Base-by-base conservation (phyloP, 2,329 filamentous ascomycete species). In the Fusarium ambrosium region DNA sequence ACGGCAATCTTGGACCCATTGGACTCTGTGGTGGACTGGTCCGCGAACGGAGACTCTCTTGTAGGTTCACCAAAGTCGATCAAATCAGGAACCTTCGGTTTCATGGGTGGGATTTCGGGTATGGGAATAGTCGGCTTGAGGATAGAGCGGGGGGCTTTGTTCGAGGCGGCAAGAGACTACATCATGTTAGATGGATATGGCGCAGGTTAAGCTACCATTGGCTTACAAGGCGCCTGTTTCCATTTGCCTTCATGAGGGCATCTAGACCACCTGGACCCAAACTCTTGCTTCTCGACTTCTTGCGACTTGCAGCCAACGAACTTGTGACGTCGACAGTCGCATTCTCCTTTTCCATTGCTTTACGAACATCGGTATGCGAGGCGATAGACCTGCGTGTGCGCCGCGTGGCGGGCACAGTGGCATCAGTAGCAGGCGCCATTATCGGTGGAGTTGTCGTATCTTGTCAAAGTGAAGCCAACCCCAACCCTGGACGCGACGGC, bases 261-360 rank as follows among this genome's bases (percentile, higher is more conserved):
- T 97, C 95, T 55, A 98, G 85, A 29, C 95, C 95, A 61, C 96
- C 97, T 18, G 97, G 96, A 3, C 97, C 97, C 77, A 99, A 92
- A 84, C 96, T 98, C 87, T 98, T 98, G 85, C 96, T 98, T 75
- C 97, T 92, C 68, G 93, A 94, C 85, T 95, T 96, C 85, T 89
- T 89, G 72, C 88, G 86, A 79, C 83, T 87, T 68, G 86, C 86
- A 34, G 86, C 87, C 75, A 87, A 80, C 67, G 86, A 84, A 74
- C 89, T 87, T 70, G 87, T 88, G 66, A 93, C 82, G 76, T 94
- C 92, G 51, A 92, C 85, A 4, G 92, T 94, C 80, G 90, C 89
- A 87, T 97, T 97, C 81, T 97, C 94, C 83, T 95, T 95, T 79
- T 94, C 92, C 73, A 87, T 84, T 41, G 85, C 83, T 82, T 85